phyloP scores from a whole-genome alignment of 805 yeast species.

The Jamesozyma rosinii region DNA sequence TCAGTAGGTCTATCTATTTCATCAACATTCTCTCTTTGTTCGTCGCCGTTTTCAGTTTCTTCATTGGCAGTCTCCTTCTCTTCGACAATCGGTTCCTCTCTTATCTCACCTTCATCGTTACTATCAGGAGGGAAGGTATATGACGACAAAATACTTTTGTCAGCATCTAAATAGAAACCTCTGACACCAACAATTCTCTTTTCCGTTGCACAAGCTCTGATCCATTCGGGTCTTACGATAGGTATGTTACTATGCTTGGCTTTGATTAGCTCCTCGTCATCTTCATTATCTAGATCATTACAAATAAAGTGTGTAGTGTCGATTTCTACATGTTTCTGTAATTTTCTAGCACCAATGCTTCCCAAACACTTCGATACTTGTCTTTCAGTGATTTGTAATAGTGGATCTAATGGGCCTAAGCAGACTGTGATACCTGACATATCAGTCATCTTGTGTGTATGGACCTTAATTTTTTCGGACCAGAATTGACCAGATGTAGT shows the following conservation, averaged over 20 bases:
- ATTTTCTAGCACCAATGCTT: slow-evolving; percentile 75
- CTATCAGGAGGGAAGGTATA: slow-evolving; percentile 34
- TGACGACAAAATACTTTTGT: slow-evolving; percentile 35
- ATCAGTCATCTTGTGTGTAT: slow-evolving; percentile 94
- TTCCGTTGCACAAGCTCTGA: slow-evolving; percentile 85
- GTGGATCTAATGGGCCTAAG: slow-evolving; percentile 65
- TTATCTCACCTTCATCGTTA: slow-evolving; percentile 3
- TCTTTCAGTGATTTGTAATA: slow-evolving; percentile 35
- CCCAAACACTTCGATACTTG: slow-evolving; percentile 56
- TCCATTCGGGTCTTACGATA: slow-evolving; percentile 92
- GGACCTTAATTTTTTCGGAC: slow-evolving; percentile 59
- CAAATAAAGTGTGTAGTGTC: slow-evolving; percentile 93
- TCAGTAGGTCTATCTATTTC: slow-evolving; percentile 2
- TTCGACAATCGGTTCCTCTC: not conserved
- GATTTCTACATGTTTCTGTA: slow-evolving; percentile 63
- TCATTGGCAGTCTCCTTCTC: slow-evolving; percentile 4
- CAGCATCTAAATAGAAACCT: slow-evolving; percentile 63
- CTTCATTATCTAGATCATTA: slow-evolving; percentile 24
- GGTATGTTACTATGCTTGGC: slow-evolving; percentile 87
- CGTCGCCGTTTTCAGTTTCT: not conserved
- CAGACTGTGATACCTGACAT: slow-evolving; percentile 87
- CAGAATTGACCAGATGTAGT: slow-evolving; percentile 83
- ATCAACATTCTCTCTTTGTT: slow-evolving; percentile 1
- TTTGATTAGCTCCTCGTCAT: slow-evolving; percentile 49
- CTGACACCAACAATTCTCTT: slow-evolving; percentile 88